Base-by-base conservation (phyloP, 768 basidiomycete genomes). In the Lentinula edodes region DNA sequence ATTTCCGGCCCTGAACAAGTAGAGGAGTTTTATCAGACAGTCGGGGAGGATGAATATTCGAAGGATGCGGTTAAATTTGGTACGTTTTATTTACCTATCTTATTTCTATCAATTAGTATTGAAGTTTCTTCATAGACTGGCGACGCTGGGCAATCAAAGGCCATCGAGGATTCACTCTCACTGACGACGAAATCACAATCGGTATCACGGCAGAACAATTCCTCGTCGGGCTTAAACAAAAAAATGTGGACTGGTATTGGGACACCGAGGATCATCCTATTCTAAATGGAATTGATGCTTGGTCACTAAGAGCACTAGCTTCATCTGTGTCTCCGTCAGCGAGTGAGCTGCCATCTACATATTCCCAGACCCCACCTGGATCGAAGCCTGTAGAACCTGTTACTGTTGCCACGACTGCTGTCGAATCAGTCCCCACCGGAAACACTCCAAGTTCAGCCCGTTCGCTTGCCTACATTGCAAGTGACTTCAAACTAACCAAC, bases 1-100 rank as follows among this genome's bases (percentile, higher is more conserved):
- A 67, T 80, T 10, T 42, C 43, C 3, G 74, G 70, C 60, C 65
- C 71, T 28, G 75, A 77, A 35, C 73, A 75, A 70, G 76, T 71
- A 66, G 61, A 72, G 5, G 78, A 80, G 64, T 79, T 76, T 64
- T 73, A 70, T 43, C 73, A 78, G 15, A 57, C 28, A 4, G 59
- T 41, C 23, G 28, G 46, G 61, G 78, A 78, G 52, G 62, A 59
- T 28, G 62, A 59, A 43, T 61, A 62, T 51, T 13, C 58, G 7
- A 61, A 52, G 6, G 66, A 67, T 60, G 48, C 56, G n/a, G n/a
- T 66, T 2, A 57, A 63, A 18, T 56, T 52, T 16, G 42, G 65
- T 65, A 20, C 2, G 61, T 64, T 15, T n/a, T 35, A 28, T 55
- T 23, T 50, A 1, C 32, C 16, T 57, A 5, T 15, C 16, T 23